phyloP scores from a whole-genome alignment of 2,329 filamentous ascomycete genomes.

The Lasiodiplodia theobromae region DNA sequence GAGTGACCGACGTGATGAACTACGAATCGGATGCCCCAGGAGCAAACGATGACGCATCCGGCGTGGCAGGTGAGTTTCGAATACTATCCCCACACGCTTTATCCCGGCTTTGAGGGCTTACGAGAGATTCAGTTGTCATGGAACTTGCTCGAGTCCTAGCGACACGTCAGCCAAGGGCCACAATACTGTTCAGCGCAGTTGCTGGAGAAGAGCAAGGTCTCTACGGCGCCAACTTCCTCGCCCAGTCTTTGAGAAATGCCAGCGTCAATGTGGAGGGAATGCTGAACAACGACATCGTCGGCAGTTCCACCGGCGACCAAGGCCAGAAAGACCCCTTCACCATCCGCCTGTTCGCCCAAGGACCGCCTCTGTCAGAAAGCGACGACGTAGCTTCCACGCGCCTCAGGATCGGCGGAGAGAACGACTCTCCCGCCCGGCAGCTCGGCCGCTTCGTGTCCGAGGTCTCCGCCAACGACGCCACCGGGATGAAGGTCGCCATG shows the following conservation, averaged over 20 bases:
- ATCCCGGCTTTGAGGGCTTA: too few species aligned
- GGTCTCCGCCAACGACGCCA: slow-evolving; percentile 59
- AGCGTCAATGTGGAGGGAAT: slow-evolving; percentile 64
- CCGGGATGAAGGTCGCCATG: slow-evolving; percentile 63
- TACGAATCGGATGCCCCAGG: slow-evolving; percentile 62
- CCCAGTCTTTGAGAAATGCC: slow-evolving; percentile 60
- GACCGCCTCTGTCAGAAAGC: slow-evolving; percentile 55
- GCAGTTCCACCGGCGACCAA: slow-evolving; percentile 56
- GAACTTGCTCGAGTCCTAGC: slow-evolving; percentile 63
- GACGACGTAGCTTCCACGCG: slow-evolving; percentile 47
- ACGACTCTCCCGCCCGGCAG: slow-evolving; percentile 63
- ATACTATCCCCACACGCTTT: too few species aligned
- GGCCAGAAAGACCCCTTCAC: slow-evolving; percentile 58
- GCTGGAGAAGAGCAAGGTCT: slow-evolving; percentile 66
- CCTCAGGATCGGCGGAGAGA: slow-evolving; percentile 55
- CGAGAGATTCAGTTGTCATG: slow-evolving; percentile 51
- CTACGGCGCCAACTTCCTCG: slow-evolving; percentile 60
- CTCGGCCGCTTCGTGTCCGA: slow-evolving; percentile 64
- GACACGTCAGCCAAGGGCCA: slow-evolving; percentile 56
- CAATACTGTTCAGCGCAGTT: slow-evolving; percentile 64
- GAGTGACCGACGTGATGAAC: slow-evolving; percentile 59
- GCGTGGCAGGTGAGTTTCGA: slow-evolving; percentile 56
- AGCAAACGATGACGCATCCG: slow-evolving; percentile 65
- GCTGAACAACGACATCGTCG: slow-evolving; percentile 66
- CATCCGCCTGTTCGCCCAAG: slow-evolving; percentile 63